These are phyloP conservation scores for Hypholoma sublateritium DNA, from an alignment of 768 basidiomycete genomes.

Conservation along the genomic window DNA sequence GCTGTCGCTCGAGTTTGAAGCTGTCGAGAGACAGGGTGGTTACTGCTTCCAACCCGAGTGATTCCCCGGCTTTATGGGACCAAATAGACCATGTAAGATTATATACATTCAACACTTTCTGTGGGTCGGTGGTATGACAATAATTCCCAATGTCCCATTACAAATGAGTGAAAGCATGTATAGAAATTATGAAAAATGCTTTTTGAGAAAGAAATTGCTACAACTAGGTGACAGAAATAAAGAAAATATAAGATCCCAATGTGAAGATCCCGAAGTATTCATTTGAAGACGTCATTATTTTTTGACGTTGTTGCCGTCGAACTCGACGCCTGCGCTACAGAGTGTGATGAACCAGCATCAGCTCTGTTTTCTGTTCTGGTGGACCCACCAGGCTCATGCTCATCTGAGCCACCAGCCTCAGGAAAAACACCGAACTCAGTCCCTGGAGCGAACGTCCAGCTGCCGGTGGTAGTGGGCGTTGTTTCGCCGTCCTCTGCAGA, in stretches of 20 bases:
- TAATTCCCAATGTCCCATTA: no score
- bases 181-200: background rate
- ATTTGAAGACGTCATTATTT: background rate
- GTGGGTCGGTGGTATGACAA: no score
- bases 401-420: background rate
- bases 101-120: background rate
- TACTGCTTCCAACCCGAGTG: conserved; percentile 1
- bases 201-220: background rate
- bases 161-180: no score
- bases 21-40: conserved; percentile 1
- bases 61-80: background rate
- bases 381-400: background rate
- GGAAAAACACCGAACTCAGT: conserved; percentile 9
- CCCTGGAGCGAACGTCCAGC: conserved; percentile 60
- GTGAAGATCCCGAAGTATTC: background rate
- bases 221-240: background rate
- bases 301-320: background rate
- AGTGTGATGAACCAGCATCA: background rate
- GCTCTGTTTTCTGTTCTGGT: background rate
- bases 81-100: background rate
- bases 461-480: conserved; percentile 53
- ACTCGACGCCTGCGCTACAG: background rate
- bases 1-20: conserved; percentile 4
- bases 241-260: background rate
- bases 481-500: conserved; percentile 40